Base-by-base conservation (phyloP, 2,329 filamentous ascomycete species). In the Paecilomyces variotii region DNA sequence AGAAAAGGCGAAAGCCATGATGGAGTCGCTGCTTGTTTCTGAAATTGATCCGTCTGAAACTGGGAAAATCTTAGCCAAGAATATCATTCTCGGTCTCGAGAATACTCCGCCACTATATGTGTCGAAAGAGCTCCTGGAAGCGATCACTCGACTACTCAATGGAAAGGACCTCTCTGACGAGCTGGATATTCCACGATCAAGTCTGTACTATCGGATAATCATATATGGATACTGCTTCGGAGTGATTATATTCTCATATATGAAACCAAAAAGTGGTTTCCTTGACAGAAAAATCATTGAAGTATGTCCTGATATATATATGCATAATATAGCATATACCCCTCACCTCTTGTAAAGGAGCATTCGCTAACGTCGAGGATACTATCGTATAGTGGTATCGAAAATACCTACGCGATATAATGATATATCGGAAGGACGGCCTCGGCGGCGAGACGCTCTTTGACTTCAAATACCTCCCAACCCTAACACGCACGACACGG, bases 31-130 rank as follows among this genome's bases (percentile, higher is more conserved):
- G 1, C 71, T 90, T 19, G 73, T 83, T 28, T 80, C 85, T 28
- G 89, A 92, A 70, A 80, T 91, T 24, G 69, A 82, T 27, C 89
- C 89, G 0, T 86, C 83, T 0, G 73, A 79, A 0, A 87, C 82
- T 24, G 87, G 83, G 0, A 79, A 80, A 53, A 78, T 86, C 5
- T 78, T 93, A 27, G 87, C 87, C 2, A 87, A 88, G 71, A 93
- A 92, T 68, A 87, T 92, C 66, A 86, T 93, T 64, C 80, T 83
- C 2, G 82, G 83, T 2, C 78, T 92, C n/a, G 80, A 87, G 64
- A 78, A 81, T 55, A 82, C 84, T 49, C 83, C 88, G 0, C 89
- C 89, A 0, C 79, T 84, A 0, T 87, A 84, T 63, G 81, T 86
- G 0, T 86, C 84, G 1, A 79, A 82, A 4, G 82, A 84, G 53